Base-by-base conservation (phyloP, 495 filamentous ascomycete genomes). In the Hypoxylon cercidicola region DNA sequence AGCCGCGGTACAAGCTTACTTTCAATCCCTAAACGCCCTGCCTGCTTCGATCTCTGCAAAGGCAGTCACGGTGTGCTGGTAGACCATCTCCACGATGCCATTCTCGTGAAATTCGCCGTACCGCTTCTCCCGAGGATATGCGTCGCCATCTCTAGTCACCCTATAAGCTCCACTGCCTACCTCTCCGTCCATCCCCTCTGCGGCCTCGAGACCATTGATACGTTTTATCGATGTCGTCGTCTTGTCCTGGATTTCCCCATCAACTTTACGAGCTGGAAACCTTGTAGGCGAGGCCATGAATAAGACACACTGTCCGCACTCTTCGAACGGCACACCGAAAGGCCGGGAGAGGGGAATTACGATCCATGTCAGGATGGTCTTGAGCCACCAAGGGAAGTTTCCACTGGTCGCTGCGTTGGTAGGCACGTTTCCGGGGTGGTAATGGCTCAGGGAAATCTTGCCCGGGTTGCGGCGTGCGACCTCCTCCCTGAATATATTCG, bases 401-500 rank as follows among this genome's bases (percentile, higher is more conserved):
- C 49, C 57, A n/a, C 21, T 55, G 11, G 18, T 9, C 4, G 34
- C 40, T 11, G 54, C 35, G 16, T 41, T 32, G 1, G 62, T 66
- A 2, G 40, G 30, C 23, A 72, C 71, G 19, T 44, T 55, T 7
- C 69, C 69, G 0, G 63, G 66, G 30, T 72, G 44, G 6, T 57
- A 49, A 47, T 72, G 62, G 30, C 45, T 43, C 12, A 72, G 39
- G 5, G 47, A 16, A 28, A 73, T 40, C 10, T 16, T 20, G 43
- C 53, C 60, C 8, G 59, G 54, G 25, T 73, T 50, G 46, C 51
- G 54, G 7, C 35, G 28, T 10, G 64, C 68, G 12, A 71, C n/a
- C 18, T 53, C 54, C 20, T 73, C 68, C 39, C 69, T 57, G 52
- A 69, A 66, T 12, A 73, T 20, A 8, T 63, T 69, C 1, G 58